Percentiles rank a stretch among this genome's conserved stretches.
Conservation (phyloP, 2,329 filamentous ascomycete species). For the Ascosphaera apis region DNA sequence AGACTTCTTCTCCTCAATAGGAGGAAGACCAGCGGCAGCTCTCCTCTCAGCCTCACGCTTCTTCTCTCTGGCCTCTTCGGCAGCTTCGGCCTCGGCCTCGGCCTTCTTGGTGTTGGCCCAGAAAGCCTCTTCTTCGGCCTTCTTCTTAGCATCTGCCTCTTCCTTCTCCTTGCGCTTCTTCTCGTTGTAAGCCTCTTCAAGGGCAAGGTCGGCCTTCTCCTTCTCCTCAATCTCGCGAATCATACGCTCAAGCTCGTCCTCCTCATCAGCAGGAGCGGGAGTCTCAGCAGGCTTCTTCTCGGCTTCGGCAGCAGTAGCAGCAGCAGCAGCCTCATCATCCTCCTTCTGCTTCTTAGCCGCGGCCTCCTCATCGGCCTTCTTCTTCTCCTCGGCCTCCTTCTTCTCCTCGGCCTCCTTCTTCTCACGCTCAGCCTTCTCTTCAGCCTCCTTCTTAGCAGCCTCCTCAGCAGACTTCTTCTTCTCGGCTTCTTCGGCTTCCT, state of each 20-base stretch:
- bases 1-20: background rate
- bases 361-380: slow-evolving; percentile 14
- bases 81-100: slow-evolving; percentile 25
- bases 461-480: background rate
- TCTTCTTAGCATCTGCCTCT: slow-evolving; percentile 22
- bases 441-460: background rate
- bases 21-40: background rate
- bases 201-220: slow-evolving; percentile 23
- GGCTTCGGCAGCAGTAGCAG: slow-evolving; percentile 6
- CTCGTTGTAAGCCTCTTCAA: slow-evolving; percentile 31
- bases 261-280: slow-evolving; percentile 12
- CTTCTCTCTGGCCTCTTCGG: slow-evolving; percentile 20
- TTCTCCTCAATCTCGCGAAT: slow-evolving; percentile 24
- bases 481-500: background rate
- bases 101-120: slow-evolving; percentile 26
- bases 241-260: slow-evolving; percentile 24
- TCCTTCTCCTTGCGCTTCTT: slow-evolving; percentile 59
- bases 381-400: slow-evolving; percentile 8
- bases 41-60: slow-evolving; percentile 16
- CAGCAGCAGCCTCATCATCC: slow-evolving; percentile 10
- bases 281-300: slow-evolving; percentile 7
- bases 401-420: background rate
- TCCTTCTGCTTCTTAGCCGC: slow-evolving; percentile 15
- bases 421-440: background rate
- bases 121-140: slow-evolving; percentile 21